These are phyloP conservation scores for Penicillium bialowiezense DNA, from an alignment of 495 filamentous ascomycete species.

Conservation along the genomic window DNA sequence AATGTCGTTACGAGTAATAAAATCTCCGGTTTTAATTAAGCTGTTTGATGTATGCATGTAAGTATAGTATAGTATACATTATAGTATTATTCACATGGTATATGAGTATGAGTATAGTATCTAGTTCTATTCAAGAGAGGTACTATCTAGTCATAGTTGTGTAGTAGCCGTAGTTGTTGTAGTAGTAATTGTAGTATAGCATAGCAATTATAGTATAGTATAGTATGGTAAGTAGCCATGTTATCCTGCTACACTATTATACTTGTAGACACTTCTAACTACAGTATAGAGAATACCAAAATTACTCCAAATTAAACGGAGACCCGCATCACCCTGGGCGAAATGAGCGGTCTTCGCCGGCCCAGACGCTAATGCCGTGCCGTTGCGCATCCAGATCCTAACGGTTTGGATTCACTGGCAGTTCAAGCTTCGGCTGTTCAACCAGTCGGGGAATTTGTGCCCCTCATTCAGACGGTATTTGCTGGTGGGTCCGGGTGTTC, in stretches of 20 bases:
- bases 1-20: conserved; percentile 5
- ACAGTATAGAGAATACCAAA: neutral
- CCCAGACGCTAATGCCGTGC: conserved; percentile 26
- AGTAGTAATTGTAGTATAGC: too few relatives aligned
- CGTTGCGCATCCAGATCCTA: conserved; percentile 28
- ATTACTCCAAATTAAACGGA: conserved; percentile 1
- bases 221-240: too few relatives aligned
- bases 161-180: too few relatives aligned
- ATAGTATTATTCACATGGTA: too few relatives aligned
- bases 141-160: too few relatives aligned
- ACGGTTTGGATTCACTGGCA: conserved; percentile 14
- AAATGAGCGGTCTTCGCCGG: conserved; percentile 22
- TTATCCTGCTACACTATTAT: too few relatives aligned
- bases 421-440: conserved; percentile 5
- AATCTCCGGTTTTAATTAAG: conserved; percentile 17
- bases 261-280: too few relatives aligned
- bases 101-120: too few relatives aligned
- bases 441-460: conserved; percentile 30
- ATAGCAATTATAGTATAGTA: too few relatives aligned
- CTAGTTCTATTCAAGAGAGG: too few relatives aligned
- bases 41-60: too few relatives aligned
- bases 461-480: neutral
- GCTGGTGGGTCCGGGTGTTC: conserved; percentile 8
- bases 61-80: too few relatives aligned
- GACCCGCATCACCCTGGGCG: conserved; percentile 23